Evolutionary conservation across 306 rosid genomes (phyloP).

Genomic region (Cicer arietinum): DNA sequence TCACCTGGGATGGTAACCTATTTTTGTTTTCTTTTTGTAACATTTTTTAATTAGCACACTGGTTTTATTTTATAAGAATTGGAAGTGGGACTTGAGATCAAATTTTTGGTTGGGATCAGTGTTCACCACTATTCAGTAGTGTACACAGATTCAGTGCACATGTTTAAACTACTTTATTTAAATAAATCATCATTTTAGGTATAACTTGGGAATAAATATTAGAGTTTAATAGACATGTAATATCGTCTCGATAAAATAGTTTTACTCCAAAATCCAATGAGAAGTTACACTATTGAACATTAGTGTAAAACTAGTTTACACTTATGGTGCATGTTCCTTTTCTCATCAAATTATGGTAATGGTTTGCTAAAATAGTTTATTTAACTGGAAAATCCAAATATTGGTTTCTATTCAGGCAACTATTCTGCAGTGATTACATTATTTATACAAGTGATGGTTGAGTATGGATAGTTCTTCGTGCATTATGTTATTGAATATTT

Average conservation of each 20-base stretch:
- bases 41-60: not conserved
- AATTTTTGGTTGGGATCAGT: conserved; percentile 10
- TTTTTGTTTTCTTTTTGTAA: not conserved
- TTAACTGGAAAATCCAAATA: conserved; percentile 7
- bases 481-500: conserved; percentile 6
- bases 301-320: no score
- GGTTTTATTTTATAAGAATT: not conserved
- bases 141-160: not conserved
- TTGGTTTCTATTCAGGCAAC: not conserved
- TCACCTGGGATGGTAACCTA: conserved; percentile 90
- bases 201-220: not conserved
- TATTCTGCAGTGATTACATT: not conserved
- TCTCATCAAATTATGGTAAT: not conserved
- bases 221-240: no score
- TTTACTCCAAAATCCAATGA: no score
- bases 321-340: no score
- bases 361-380: not conserved
- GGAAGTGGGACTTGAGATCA: not conserved
- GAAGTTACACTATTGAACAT: no score
- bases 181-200: not conserved
- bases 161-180: not conserved
- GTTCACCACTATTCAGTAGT: not conserved
- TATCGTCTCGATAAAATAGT: no score
- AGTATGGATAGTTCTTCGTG: conserved; percentile 31
- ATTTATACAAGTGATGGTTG: conserved; percentile 4